Evolutionary conservation across 768 basidiomycete species (phyloP), one percentile per base, ranked within the genome.

Genomic region (Russula emetica): DNA sequence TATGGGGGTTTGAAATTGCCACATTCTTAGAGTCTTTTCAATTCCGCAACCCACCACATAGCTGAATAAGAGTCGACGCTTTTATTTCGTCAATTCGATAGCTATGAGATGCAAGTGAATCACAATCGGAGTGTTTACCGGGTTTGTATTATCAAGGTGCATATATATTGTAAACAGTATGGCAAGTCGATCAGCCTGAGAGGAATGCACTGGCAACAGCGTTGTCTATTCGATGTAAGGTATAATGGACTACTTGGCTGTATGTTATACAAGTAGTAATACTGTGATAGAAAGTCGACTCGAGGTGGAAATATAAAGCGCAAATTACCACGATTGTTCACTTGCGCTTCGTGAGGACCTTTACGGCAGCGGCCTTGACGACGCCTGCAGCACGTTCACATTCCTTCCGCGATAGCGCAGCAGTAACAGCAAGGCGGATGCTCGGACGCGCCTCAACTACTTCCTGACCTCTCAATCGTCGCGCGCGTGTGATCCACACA

Each of bases 391-490:
- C 90, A 78, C 93, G 95, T 80, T 97, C 94, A 60, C 86, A 84
- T 70, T 98, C 97, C 77, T 95, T 96, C 81, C 80, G 88, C 28
- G 86, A 86, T 67, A 98, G 73, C 16, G 85, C 93, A 16, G 86
- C 83, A 5, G 83, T 87, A 66, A 95, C 76, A 26, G 88, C 87
- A n/a, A 98, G 77, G 65, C 92, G 83, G 64, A 98, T 85, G 69
- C 89, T 92, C 42, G 97, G 94, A 52, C 86, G 80, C 18, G 85
- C 81, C 73, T 97, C 93, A 18, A 83, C 78, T 66, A 84, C 77
- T 79, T 99, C 96, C 75, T 97, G 94, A 6, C 87, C 85, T 55
- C 83, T 82, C 68, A 97, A 73, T 61, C 92, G 76, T 78, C 90
- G 90, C 47, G 93, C 87, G 26, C 91, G 82, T 3, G 93, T 95